Base-by-base conservation (phyloP, 345 rosid genomes). In the Lumnitzera racemosa region DNA sequence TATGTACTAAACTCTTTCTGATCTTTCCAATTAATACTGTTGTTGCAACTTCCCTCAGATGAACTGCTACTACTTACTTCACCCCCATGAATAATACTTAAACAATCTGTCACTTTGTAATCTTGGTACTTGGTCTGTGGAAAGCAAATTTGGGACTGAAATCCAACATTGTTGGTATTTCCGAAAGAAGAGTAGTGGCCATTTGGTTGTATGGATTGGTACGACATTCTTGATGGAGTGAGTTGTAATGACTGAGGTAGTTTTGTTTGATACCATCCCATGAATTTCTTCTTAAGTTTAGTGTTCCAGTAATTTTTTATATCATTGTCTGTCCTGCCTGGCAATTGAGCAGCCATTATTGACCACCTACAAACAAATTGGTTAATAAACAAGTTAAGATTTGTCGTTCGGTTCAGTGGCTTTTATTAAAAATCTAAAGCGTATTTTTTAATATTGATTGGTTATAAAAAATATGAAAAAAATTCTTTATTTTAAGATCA, bases 251-350 rank as follows among this genome's bases (percentile, higher is more conserved):
- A 57, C 56, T 46, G 69, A 63, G 41, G 74, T 62, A 70, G 49
- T 58, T 57, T 23, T 55, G 68, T 71, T 67, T 57, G 7, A 62
- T 36, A 36, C 43, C 43, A 36, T 36, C 43, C 69, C 73, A 83
- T 73, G 47, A 90, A 80, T 61, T 88, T 86, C 87, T 83, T 89
- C 83, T 89, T 89, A 27, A 89, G 82, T 75, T 82, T 89, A 16
- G 96, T 86, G 80, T 86, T 89, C 92, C 92, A 89, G 62, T 89
- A 80, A 72, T 89, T 89, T 66, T 89, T 89, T 61, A 86, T 83
- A 68, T 89, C 96, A 62, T 89, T 89, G 52, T 86, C 96, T 50
- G 96, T 88, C 72, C 96, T 82, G 43, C 92, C 96, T 24, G 84
- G 90, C 55, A 89, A 65, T 52, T 83, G 96, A 62, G 92, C 78